Percentiles rank a stretch among this genome's conserved stretches.
These are phyloP conservation scores for Suillus ampliporus DNA, from an alignment of 768 basidiomycete species.

Conservation along the genomic window DNA sequence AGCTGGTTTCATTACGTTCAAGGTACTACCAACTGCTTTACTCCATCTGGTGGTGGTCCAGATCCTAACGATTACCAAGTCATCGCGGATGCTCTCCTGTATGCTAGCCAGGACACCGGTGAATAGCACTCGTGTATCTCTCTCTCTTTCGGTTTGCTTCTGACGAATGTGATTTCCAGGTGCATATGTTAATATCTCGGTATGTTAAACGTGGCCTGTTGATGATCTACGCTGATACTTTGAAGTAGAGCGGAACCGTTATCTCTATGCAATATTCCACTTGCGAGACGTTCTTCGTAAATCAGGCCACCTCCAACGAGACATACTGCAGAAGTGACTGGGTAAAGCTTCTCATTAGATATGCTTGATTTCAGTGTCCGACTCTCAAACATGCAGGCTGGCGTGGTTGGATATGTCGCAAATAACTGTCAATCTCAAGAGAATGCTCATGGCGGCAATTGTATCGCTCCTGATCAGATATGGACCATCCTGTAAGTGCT, in stretches of 20 bases:
- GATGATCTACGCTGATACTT: not conserved
- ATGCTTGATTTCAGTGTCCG: not conserved
- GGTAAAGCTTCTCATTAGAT: conserved; percentile 35
- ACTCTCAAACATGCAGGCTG: conserved; percentile 33
- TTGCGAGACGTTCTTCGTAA: conserved; percentile 55
- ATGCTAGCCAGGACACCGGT: conserved; percentile 52
- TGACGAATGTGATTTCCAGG: conserved; percentile 5
- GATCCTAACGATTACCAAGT: conserved; percentile 53
- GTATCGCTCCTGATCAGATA: conserved; percentile 49
- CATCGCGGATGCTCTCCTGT: conserved; percentile 54
- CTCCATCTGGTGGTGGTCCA: conserved; percentile 51
- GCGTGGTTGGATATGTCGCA: conserved; percentile 47
- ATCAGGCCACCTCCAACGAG: conserved; percentile 46
- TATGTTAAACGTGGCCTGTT: not conserved
- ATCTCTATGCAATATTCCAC: conserved; percentile 43
- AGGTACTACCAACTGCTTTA: conserved; percentile 52
- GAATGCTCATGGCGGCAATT: conserved; percentile 57
- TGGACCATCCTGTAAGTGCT: conserved; percentile 56
- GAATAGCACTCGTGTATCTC: conserved; percentile 11
- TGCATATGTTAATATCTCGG: conserved; percentile 16
- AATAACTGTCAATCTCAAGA: conserved; percentile 52
- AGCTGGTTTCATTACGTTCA: not conserved
- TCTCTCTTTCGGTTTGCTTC: not conserved
- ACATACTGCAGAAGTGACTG: conserved; percentile 54
- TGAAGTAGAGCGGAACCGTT: conserved; percentile 10